phyloP scores from a whole-genome alignment of 352 stramenopile genomes.

The Phytophthora macrochlamydospora region DNA sequence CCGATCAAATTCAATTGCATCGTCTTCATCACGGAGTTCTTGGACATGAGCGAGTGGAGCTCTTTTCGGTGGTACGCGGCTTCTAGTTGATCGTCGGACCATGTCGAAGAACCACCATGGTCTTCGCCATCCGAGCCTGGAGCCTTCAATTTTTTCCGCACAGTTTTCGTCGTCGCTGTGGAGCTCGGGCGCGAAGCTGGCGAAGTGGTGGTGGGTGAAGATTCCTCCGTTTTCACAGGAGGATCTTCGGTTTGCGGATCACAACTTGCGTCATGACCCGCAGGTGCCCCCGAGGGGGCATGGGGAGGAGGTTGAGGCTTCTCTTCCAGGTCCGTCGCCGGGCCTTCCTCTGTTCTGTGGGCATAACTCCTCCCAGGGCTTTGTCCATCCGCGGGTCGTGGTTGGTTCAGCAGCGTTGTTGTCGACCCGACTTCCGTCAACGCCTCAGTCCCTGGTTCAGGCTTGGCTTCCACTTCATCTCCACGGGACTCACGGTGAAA shows the following conservation, averaged over 20 bases:
- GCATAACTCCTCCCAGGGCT: conserved; percentile 6
- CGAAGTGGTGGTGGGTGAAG: background rate
- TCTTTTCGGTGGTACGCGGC: no score
- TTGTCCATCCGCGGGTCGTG: conserved; percentile 5
- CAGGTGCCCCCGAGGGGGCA: background rate
- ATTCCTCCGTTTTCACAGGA: background rate
- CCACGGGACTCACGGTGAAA: no score
- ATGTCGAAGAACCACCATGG: no score
- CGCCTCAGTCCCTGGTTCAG: conserved; percentile 7
- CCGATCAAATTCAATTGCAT: background rate
- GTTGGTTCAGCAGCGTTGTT: conserved; percentile 12
- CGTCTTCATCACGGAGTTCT: conserved; percentile 2
- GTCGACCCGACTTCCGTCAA: conserved; percentile 6
- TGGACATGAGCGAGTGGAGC: background rate
- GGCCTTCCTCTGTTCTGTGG: conserved; percentile 1
- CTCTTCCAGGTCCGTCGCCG: no score
- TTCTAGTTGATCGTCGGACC: no score
- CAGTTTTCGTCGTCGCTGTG: conserved; percentile 2
- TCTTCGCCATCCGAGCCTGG: background rate
- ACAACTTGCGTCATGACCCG: background rate
- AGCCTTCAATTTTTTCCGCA: conserved; percentile 4
- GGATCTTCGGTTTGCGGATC: background rate
- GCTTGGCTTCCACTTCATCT: conserved; percentile 7
- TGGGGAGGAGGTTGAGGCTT: conserved; percentile 10
- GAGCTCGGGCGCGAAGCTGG: background rate